These are phyloP conservation scores for Cucumis cinereus DNA, from an alignment of 306 rosid species.

Conservation along the genomic window DNA sequence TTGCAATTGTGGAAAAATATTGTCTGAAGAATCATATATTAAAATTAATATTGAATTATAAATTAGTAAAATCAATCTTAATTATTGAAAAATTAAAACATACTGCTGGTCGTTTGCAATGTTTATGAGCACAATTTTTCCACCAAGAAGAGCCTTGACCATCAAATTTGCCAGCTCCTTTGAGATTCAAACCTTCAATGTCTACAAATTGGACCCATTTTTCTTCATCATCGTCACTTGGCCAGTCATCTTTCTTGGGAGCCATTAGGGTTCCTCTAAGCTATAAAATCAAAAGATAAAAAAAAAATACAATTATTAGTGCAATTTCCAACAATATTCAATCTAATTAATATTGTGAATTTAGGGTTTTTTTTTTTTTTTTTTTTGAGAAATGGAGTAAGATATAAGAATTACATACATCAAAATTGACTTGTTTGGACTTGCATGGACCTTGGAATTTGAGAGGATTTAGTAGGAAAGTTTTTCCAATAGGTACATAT, in stretches of 20 bases:
- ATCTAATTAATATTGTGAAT: neutral
- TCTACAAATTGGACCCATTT: slow-evolving; percentile 3
- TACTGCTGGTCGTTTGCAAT: neutral
- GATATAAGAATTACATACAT: slow-evolving; percentile 23
- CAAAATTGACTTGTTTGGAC: slow-evolving; percentile 8
- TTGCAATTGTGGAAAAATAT: neutral
- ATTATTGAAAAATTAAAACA: no score
- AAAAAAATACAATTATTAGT: neutral
- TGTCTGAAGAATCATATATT: neutral
- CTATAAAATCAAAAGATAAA: no score
- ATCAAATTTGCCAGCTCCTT: slow-evolving; percentile 10
- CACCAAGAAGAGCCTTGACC: slow-evolving; percentile 11
- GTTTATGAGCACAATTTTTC: neutral
- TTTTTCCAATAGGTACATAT: slow-evolving; percentile 20
- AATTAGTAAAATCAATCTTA: neutral
- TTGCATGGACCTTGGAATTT: slow-evolving; percentile 41
- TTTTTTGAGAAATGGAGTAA: neutral
- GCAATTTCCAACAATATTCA: neutral
- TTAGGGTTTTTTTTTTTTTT: no score
- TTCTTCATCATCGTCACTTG: neutral
- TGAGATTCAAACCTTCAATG: neutral
- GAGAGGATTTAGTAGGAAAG: slow-evolving; percentile 27
- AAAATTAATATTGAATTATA: neutral
- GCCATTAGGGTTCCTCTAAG: slow-evolving; percentile 6
- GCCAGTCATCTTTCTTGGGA: slow-evolving; percentile 8